Evolutionary conservation across 2,329 filamentous ascomycete species (phyloP).

Genomic region (Arthrocladium fulminans): DNA sequence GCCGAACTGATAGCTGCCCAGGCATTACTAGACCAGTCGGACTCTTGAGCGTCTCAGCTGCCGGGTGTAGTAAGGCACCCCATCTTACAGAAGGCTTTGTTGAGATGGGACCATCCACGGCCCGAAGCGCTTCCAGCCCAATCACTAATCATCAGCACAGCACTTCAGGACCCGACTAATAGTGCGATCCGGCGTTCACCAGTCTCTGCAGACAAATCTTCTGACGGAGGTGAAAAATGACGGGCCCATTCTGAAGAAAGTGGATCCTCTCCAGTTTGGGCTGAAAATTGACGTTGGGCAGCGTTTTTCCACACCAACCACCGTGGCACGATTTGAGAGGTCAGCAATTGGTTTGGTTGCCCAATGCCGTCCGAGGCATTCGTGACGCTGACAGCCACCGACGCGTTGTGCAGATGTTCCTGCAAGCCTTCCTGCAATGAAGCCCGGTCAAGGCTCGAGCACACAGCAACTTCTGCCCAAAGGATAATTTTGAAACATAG

Average conservation of each 20-base stretch:
- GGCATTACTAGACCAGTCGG: conserved; percentile 30
- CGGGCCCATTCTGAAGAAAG: not conserved
- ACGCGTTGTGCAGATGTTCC: not conserved
- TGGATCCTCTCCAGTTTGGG: not conserved
- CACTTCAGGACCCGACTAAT: not conserved
- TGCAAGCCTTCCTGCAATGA: not conserved
- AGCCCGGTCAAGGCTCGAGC: conserved; percentile 1
- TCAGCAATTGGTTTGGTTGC: not conserved
- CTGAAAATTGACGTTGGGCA: conserved; percentile 1
- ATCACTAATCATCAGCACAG: not conserved
- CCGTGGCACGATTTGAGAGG: conserved; percentile 7
- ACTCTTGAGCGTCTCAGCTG: conserved; percentile 11
- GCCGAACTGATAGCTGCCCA: conserved; percentile 35
- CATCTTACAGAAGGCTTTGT: not conserved
- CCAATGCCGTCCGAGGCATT: not conserved
- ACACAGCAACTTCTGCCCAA: not conserved
- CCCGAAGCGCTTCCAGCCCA: conserved; percentile 6
- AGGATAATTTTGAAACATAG: not conserved
- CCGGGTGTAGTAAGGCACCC: conserved; percentile 4
- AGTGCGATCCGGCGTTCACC: not conserved
- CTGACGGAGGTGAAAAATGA: not conserved
- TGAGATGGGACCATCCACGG: conserved; percentile 14
- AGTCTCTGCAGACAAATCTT: not conserved
- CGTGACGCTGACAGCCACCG: not conserved
- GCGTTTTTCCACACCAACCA: not conserved